Conservation (phyloP, 345 rosid species). For the Pugionium dolabratum region DNA sequence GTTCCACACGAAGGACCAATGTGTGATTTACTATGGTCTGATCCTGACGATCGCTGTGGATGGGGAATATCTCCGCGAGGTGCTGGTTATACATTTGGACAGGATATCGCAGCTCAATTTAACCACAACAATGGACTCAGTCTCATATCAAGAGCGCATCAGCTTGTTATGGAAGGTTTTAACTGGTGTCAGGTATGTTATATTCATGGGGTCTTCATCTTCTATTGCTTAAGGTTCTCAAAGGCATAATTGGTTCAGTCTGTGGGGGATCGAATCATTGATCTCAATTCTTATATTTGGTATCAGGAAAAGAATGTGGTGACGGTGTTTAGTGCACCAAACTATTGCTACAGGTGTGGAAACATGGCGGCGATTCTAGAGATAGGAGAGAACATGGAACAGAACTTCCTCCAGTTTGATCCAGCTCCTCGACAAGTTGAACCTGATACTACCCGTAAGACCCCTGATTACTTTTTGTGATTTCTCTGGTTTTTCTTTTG, state of each 20-base stretch:
- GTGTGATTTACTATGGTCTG: slow-evolving; percentile 89
- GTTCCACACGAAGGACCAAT: slow-evolving; percentile 88
- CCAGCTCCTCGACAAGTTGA: slow-evolving; percentile 90
- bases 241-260: not conserved
- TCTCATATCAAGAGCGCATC: slow-evolving; percentile 85
- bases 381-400: slow-evolving; percentile 82
- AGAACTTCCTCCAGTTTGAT: slow-evolving; percentile 81
- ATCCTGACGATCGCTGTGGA: slow-evolving; percentile 47
- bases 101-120: slow-evolving; percentile 71
- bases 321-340: slow-evolving; percentile 83
- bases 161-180: slow-evolving; percentile 89
- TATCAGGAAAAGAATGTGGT: slow-evolving; percentile 75
- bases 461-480: slow-evolving; percentile 85
- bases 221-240: not conserved
- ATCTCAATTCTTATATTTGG: not conserved
- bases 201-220: not conserved
- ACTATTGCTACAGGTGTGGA: slow-evolving; percentile 80
- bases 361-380: slow-evolving; percentile 90
- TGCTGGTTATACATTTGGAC: slow-evolving; percentile 51
- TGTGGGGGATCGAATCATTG: not conserved
- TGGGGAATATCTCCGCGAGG: slow-evolving; percentile 51
- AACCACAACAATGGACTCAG: slow-evolving; percentile 76
- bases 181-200: slow-evolving; percentile 77
- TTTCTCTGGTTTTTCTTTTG: slow-evolving; percentile 12
- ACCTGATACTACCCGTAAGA: slow-evolving; percentile 77